Percentiles rank a stretch among this genome's conserved stretches.
Conservation (phyloP, 371 early-diverging fungal species). For the Sporodiniella umbellata region DNA sequence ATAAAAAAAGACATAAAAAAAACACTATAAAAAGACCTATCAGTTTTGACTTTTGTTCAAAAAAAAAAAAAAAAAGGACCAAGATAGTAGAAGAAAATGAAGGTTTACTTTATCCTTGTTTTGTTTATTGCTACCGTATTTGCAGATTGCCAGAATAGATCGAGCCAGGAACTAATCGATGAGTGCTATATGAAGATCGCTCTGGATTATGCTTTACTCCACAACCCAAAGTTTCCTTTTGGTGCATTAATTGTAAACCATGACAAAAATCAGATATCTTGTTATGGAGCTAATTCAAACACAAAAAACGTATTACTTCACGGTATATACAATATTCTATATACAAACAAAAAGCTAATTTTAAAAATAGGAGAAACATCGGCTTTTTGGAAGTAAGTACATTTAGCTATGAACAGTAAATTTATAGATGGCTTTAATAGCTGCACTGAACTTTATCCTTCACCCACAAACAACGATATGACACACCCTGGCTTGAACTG, state of each 20-base stretch:
- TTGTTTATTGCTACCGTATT: background rate
- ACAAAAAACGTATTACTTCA: conserved; percentile 24
- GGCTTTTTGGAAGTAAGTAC: conserved; percentile 35
- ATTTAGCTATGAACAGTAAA: background rate
- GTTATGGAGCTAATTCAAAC: conserved; percentile 29
- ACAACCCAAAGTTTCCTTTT: conserved; percentile 27
- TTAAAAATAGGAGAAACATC: conserved; percentile 23
- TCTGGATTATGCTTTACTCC: conserved; percentile 22
- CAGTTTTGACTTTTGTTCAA: too few relatives aligned
- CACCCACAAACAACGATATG: conserved; percentile 30
- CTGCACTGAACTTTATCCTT: conserved; percentile 37
- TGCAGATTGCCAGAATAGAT: background rate
- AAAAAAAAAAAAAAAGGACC: too few relatives aligned
- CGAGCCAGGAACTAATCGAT: conserved; percentile 4
- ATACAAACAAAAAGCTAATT: too few relatives aligned
- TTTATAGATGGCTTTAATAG: conserved; percentile 5
- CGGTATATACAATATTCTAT: conserved; percentile 6
- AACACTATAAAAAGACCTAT: too few relatives aligned
- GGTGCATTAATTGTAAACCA: conserved; percentile 33
- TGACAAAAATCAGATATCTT: conserved; percentile 20
- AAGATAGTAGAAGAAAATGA: too few relatives aligned
- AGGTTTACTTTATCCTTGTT: too few relatives aligned
- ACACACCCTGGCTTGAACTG: conserved; percentile 30
- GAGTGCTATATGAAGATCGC: conserved; percentile 31
- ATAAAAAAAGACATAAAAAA: too few relatives aligned